A percentile compares a stretch with the other conserved stretches of the same genome.
Evolutionary conservation across 441 rosid species (phyloP).

Genomic region (Mallotus repandus): DNA sequence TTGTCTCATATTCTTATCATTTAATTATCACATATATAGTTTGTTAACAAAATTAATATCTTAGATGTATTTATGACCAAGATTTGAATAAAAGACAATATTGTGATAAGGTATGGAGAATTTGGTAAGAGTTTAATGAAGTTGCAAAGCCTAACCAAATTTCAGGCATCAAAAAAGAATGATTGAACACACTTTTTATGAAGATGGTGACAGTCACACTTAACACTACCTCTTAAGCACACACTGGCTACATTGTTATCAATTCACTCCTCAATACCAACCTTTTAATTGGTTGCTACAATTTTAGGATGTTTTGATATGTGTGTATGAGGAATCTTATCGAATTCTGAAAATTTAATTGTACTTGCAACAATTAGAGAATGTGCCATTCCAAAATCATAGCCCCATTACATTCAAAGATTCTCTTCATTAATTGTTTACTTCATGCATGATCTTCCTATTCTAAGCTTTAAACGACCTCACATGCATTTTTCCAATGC

Average conservation of each 20-base stretch:
- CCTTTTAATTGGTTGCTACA: conserved; percentile 5
- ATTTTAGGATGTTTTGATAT: conserved; percentile 15
- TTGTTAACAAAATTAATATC: too few species aligned
- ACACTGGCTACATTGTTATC: background rate
- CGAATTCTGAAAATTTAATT: background rate
- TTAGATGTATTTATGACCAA: too few species aligned
- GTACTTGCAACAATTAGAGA: background rate
- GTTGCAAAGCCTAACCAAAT: conserved; percentile 7
- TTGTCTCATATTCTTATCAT: too few species aligned
- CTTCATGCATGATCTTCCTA: background rate
- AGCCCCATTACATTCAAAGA: conserved; percentile 11
- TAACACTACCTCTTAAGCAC: background rate
- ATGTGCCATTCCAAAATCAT: conserved; percentile 2
- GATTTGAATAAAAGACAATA: too few species aligned
- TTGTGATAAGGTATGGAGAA: background rate
- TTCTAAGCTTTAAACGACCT: background rate
- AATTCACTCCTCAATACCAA: background rate
- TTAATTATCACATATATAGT: too few species aligned
- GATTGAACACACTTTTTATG: background rate
- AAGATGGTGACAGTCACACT: conserved; percentile 15
- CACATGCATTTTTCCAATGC: conserved; percentile 1
- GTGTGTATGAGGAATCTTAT: background rate
- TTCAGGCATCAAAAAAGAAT: background rate
- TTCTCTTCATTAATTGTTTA: conserved; percentile 3
- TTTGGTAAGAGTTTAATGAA: conserved; percentile 11